phyloP scores from a whole-genome alignment of 306 rosid genomes.

The Hippophae gyantsensis region DNA sequence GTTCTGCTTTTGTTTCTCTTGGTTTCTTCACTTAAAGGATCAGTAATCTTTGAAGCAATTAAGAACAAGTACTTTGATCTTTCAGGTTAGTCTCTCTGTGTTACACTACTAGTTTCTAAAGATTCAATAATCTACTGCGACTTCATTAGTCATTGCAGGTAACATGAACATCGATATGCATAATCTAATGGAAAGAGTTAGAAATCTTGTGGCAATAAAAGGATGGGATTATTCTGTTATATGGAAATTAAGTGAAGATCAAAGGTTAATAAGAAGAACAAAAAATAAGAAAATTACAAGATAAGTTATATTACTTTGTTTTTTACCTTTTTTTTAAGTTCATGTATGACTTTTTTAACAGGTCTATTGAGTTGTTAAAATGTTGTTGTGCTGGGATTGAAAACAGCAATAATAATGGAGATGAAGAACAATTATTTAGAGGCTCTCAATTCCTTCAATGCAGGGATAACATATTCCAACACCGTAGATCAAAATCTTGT shows the following conservation, averaged over 20 bases:
- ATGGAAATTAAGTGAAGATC: conserved; percentile 74
- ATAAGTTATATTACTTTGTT: background rate
- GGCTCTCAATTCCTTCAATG: conserved; percentile 40
- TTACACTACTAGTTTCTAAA: too few species aligned
- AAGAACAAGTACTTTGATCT: too few species aligned
- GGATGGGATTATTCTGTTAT: conserved; percentile 68
- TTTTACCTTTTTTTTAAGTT: background rate
- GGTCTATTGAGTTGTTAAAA: conserved; percentile 59
- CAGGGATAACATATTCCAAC: conserved; percentile 53
- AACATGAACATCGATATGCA: conserved; percentile 38
- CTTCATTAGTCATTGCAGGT: conserved; percentile 19
- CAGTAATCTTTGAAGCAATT: too few species aligned
- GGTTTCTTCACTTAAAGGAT: too few species aligned
- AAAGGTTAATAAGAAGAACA: conserved; percentile 34
- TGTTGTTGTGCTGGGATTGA: conserved; percentile 72
- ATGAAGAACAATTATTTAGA: conserved; percentile 38
- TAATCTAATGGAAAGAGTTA: conserved; percentile 46
- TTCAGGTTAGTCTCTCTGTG: too few species aligned
- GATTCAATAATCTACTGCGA: too few species aligned
- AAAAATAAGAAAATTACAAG: background rate
- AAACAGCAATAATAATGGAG: conserved; percentile 32
- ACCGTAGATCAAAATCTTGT: conserved; percentile 47
- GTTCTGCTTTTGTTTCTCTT: too few species aligned
- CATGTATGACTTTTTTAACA: conserved; percentile 18
- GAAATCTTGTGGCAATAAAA: conserved; percentile 57